These are phyloP conservation scores for Leishmania aethiopica DNA, from an alignment of 208 protist species.

Conservation along the genomic window DNA sequence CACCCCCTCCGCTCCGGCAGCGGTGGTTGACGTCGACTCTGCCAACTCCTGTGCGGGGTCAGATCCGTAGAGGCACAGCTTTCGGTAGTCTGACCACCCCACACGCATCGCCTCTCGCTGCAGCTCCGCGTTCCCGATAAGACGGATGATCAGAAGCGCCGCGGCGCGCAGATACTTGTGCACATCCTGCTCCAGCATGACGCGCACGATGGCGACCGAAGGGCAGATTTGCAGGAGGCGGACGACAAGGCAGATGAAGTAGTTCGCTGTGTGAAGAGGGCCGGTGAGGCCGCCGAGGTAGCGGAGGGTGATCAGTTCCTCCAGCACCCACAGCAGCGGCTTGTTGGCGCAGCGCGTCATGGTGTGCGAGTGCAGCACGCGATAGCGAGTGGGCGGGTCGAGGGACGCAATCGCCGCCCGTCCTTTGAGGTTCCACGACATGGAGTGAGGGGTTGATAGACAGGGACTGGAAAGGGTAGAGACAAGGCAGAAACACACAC, in stretches of 20 bases:
- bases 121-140: slow-evolving; percentile 62
- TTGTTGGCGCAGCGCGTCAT: slow-evolving; percentile 69
- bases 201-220: slow-evolving; percentile 46
- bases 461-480: background rate
- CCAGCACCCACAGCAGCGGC: slow-evolving; percentile 68
- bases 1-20: background rate
- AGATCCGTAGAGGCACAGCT: slow-evolving; percentile 67
- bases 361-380: slow-evolving; percentile 54
- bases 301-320: slow-evolving; percentile 55
- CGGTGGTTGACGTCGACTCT: slow-evolving; percentile 3
- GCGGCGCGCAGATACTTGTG: slow-evolving; percentile 85
- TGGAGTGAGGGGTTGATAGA: background rate
- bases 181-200: slow-evolving; percentile 76
- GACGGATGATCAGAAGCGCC: slow-evolving; percentile 65
- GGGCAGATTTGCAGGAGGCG: slow-evolving; percentile 79
- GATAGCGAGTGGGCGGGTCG: slow-evolving; percentile 60
- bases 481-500: background rate
- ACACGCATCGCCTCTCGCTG: slow-evolving; percentile 51
- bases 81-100: slow-evolving; percentile 76
- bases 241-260: slow-evolving; percentile 69
- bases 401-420: slow-evolving; percentile 54
- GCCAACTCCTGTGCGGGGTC: slow-evolving; percentile 36
- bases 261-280: slow-evolving; percentile 51
- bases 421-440: slow-evolving; percentile 77
- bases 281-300: slow-evolving; percentile 57